Evolutionary conservation across 2,329 filamentous ascomycete genomes (phyloP).

Genomic region (Penicillium freii): DNA sequence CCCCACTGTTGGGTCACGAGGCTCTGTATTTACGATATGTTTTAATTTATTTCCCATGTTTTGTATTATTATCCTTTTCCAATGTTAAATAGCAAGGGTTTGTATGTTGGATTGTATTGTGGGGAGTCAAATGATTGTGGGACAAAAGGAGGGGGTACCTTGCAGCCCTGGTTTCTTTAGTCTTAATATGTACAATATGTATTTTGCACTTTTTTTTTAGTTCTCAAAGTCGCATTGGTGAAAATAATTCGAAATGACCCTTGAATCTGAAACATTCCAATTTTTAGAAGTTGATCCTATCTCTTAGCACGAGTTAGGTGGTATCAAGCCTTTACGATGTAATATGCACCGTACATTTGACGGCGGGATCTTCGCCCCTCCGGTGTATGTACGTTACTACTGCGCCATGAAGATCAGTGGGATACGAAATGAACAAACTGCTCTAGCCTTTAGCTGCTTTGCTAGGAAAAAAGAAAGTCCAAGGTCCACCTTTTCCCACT

Average conservation of each 20-base stretch:
- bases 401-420: slow-evolving; percentile 14
- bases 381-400: background rate
- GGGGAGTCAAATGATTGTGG: slow-evolving; percentile 5
- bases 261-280: background rate
- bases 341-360: background rate
- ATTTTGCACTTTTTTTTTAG: background rate
- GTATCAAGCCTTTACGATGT: background rate
- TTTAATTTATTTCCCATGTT: background rate
- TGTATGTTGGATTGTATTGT: background rate
- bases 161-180: background rate
- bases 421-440: background rate
- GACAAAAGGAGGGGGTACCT: background rate
- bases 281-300: background rate
- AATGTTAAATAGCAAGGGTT: background rate
- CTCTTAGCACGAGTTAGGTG: background rate
- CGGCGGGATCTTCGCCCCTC: background rate
- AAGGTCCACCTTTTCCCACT: slow-evolving; percentile 20
- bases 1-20: background rate
- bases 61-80: background rate
- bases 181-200: background rate
- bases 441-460: background rate
- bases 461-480: background rate
- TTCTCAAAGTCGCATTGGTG: background rate
- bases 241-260: background rate
- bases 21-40: background rate